Evolutionary conservation across 2,329 filamentous ascomycete species (phyloP).

Genomic region (Thermothelomyces thermophilus): DNA sequence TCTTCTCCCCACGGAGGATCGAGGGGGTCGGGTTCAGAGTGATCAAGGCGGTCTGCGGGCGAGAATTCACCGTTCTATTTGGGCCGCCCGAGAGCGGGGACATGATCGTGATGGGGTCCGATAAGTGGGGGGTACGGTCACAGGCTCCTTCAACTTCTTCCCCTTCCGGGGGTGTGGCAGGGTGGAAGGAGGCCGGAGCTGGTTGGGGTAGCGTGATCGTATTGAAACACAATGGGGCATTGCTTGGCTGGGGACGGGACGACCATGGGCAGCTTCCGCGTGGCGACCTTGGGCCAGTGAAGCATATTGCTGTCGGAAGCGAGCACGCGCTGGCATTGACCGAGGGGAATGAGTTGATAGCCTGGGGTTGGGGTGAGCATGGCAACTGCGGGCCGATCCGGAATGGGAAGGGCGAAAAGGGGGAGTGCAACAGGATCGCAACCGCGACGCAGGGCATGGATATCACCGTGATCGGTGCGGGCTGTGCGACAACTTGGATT

Average conservation of each 20-base stretch:
- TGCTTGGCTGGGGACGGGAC: slow-evolving; percentile 74
- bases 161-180: slow-evolving; percentile 33
- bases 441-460: slow-evolving; percentile 46
- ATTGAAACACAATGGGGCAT: slow-evolving; percentile 50
- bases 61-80: slow-evolving; percentile 77
- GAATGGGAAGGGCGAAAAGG: slow-evolving; percentile 59
- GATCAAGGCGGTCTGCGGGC: slow-evolving; percentile 64
- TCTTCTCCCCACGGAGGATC: slow-evolving; percentile 57
- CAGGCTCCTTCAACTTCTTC: slow-evolving; percentile 39
- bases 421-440: slow-evolving; percentile 60
- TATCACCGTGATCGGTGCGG: slow-evolving; percentile 65
- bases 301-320: slow-evolving; percentile 71
- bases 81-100: slow-evolving; percentile 49
- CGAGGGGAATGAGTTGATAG: slow-evolving; percentile 57
- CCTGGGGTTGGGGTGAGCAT: slow-evolving; percentile 97
- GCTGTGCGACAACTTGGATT: slow-evolving; percentile 86
- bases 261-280: slow-evolving; percentile 79
- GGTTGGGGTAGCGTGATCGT: slow-evolving; percentile 81
- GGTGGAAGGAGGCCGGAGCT: slow-evolving; percentile 64
- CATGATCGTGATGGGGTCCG: slow-evolving; percentile 62
- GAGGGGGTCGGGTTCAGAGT: slow-evolving; percentile 54
- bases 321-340: slow-evolving; percentile 80
- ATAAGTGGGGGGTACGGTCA: slow-evolving; percentile 64
- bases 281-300: slow-evolving; percentile 49
- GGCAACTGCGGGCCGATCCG: slow-evolving; percentile 81